Base-by-base conservation (phyloP, 2,329 filamentous ascomycete genomes). In the Sporothrix inflata region DNA sequence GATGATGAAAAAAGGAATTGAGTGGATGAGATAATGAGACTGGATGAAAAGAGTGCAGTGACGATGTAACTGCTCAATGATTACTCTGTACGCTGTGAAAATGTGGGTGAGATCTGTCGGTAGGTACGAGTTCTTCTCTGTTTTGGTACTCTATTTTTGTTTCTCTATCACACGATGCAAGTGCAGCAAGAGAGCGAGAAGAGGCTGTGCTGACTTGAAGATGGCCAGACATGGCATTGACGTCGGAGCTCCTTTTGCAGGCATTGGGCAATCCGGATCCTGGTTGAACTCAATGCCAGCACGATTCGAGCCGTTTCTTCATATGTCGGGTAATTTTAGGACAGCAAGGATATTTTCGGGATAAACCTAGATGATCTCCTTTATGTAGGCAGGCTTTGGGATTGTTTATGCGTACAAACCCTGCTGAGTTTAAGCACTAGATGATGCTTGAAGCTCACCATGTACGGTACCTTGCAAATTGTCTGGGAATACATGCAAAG, bases 141-240 rank as follows among this genome's bases (percentile, higher is more conserved):
- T 6, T 34, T 34, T 6, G 30, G 30, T 6, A 34, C 6, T 3
- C 30, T 34, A 6, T 34, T 6, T 6, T 34, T 34, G 30, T 34
- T 34, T 34, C 30, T 34, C 30, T 34, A 34, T 3, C 6, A 3
- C 3, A 34, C 30, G 30, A 34, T 3, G 30, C 30, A 34, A 34
- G 30, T 6, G 3, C 30, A 34, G 30, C 30, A 3, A 34, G 30
- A 34, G 30, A 34, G 30, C 30, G 30, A 49, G 42, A 60, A 21
- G 55, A 40, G 30, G 30, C 55, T 40, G 30, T 38, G 30, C 21
- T 60, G 55, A 11, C n/a, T 9, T 19, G 12, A 19, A 27, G 21
- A 27, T 27, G 38, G 38, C n/a, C 38, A 12, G 38, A 3, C 60
- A 65, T 65, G 38, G 60, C 60, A 65, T 65, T 16, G 60, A 65